phyloP scores from a whole-genome alignment of 2,329 filamentous ascomycete genomes.

The Corynespora cassiicola region DNA sequence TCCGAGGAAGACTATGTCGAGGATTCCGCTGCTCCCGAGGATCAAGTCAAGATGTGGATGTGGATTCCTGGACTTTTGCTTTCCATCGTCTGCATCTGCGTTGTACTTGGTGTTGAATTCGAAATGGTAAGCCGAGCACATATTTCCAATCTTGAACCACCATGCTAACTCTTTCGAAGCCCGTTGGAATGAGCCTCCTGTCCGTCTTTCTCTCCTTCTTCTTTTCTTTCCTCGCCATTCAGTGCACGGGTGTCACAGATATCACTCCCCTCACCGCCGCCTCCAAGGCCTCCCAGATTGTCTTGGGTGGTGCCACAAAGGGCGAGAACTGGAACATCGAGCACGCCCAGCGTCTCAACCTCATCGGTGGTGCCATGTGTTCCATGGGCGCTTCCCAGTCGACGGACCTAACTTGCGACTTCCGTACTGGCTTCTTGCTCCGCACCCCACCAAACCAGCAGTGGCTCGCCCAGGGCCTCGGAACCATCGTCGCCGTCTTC shows the following conservation, averaged over 20 bases:
- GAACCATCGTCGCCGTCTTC: conserved; percentile 69
- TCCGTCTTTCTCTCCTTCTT: conserved; percentile 65
- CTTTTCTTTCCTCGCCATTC: conserved; percentile 67
- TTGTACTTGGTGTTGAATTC: conserved; percentile 62
- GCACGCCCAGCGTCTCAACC: conserved; percentile 68
- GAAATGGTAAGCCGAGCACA: no score
- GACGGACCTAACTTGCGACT: conserved; percentile 63
- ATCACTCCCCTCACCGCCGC: conserved; percentile 70
- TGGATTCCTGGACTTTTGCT: conserved; percentile 57
- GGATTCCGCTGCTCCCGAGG: conserved; percentile 56
- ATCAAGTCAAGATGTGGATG: conserved; percentile 62
- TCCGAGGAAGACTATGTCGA: conserved; percentile 53
- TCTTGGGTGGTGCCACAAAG: conserved; percentile 70
- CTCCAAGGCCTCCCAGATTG: conserved; percentile 72
- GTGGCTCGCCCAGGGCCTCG: conserved; percentile 70
- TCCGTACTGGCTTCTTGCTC: conserved; percentile 72
- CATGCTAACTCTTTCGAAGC: no score
- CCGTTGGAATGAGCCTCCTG: conserved; percentile 63
- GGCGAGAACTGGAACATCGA: conserved; percentile 57
- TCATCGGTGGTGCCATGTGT: conserved; percentile 64
- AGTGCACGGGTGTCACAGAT: conserved; percentile 66
- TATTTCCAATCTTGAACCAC: no score
- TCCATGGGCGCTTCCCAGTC: conserved; percentile 49
- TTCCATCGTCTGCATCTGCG: conserved; percentile 57
- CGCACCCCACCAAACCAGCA: conserved; percentile 69